phyloP scores from a whole-genome alignment of 768 basidiomycete genomes.

The Naganishia vaughanmartiniae region DNA sequence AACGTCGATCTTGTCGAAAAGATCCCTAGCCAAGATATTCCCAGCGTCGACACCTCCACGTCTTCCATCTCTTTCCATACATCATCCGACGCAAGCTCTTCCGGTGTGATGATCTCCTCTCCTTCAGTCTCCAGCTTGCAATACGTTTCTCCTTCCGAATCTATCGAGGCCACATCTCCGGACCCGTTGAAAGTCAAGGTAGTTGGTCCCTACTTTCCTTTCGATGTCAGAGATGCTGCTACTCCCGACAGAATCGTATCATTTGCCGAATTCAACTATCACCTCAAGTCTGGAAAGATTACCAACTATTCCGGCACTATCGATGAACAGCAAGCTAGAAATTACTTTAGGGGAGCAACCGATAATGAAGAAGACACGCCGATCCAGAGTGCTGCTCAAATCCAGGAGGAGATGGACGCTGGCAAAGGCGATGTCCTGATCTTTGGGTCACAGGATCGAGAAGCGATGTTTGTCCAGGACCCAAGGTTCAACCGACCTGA shows the following conservation, averaged over 20 bases:
- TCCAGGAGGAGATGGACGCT: neutral
- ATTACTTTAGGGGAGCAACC: neutral
- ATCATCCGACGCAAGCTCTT: neutral
- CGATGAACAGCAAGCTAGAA: neutral
- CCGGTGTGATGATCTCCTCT: neutral
- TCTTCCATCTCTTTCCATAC: neutral
- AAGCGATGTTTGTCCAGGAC: neutral
- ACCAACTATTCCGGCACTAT: neutral
- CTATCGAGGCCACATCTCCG: neutral
- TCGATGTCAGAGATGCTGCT: neutral
- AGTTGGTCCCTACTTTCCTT: neutral
- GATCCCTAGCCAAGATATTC: neutral
- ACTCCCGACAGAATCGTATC: neutral
- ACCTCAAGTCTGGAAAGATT: neutral
- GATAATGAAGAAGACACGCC: neutral
- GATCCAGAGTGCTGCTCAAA: neutral
- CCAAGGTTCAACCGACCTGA: neutral
- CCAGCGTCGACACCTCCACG: neutral
- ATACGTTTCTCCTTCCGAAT: neutral
- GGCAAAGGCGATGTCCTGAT: neutral
- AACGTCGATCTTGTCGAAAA: neutral
- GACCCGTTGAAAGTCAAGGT: neutral
- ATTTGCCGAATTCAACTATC: neutral
- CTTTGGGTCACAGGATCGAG: neutral
- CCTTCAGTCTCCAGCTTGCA: neutral